Evolutionary conservation across 306 rosid species (phyloP), one percentile per base, ranked within the genome.

Genomic region (Benincasa hispida): DNA sequence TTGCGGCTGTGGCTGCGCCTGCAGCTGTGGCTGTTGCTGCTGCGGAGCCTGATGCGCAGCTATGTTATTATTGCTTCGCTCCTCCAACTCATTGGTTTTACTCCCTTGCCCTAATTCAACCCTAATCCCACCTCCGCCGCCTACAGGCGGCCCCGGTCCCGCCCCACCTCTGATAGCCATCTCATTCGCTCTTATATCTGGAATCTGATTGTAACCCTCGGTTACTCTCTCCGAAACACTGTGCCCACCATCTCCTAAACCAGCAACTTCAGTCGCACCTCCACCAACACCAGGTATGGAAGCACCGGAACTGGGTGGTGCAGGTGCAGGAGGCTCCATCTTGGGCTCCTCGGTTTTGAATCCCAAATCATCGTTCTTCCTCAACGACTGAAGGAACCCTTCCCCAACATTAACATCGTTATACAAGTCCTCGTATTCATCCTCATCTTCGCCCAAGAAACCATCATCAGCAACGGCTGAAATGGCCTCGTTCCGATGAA

Each of bases 381-480:
- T 84, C 83, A 92, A 25, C 8, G 96, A 89, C 83, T 90, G 99
- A 58, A 90, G 89, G 11, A 95, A 90, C n/a, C 99, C 99, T 55
- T 95, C 98, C 1, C 99, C 99, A 2, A 92, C 92, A 75, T 92
- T 95, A 27, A 95, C 99, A 10, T 95, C 99, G 88, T 95, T 95
- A 80, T 95, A 95, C 11, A 95, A 92, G 78, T 95, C 99, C 65
- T 95, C 99, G 57, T 90, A 95, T 55, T 95, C 99, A 18, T 95
- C 97, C 61, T 92, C 99, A 62, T 95, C 98, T 75, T 94, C 97
- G 1, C 79, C 96, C 21, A 94, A 57, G 42, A 91, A 92, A 12
- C 92, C 96, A 0, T 92, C 97, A 66, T 94, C 99, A 12, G 96
- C 95, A 17, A 92, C 99, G 8, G 97, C 99, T 1, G 99, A 91